Conservation (phyloP, 352 stramenopile genomes). For the Globisporangium solare region DNA sequence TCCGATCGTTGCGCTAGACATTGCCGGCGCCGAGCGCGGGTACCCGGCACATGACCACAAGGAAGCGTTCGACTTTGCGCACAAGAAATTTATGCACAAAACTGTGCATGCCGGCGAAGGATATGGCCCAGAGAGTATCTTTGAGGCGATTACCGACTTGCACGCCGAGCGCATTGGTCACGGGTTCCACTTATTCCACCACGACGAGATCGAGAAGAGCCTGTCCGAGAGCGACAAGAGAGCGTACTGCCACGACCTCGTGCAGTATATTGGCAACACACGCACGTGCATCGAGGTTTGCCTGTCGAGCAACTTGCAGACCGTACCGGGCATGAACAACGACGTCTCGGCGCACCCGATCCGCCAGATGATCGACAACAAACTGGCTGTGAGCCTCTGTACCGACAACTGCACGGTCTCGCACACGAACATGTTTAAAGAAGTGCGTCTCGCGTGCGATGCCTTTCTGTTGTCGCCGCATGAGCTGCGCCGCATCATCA, state of each 20-base stretch:
- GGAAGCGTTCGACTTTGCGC: conserved; percentile 79
- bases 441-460: conserved; percentile 79
- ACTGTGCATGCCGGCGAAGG: conserved; percentile 86
- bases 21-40: conserved; percentile 74
- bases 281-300: conserved; percentile 86
- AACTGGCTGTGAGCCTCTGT: conserved; percentile 76
- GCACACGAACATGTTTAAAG: conserved; percentile 79
- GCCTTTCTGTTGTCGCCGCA: conserved; percentile 67
- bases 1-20: conserved; percentile 84
- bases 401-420: conserved; percentile 88
- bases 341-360: conserved; percentile 72
- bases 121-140: conserved; percentile 86
- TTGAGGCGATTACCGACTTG: conserved; percentile 81
- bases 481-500: conserved; percentile 70
- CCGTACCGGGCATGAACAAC: conserved; percentile 64
- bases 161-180: conserved; percentile 85
- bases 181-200: conserved; percentile 77
- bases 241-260: conserved; percentile 75
- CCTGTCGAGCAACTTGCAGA: conserved; percentile 87
- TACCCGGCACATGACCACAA: conserved; percentile 79
- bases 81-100: conserved; percentile 88
- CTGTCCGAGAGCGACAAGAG: conserved; percentile 40
- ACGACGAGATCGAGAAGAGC: conserved; percentile 66
- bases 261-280: conserved; percentile 78
- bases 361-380: conserved; percentile 78